Evolutionary conservation across 306 rosid genomes (phyloP), one percentile per base, ranked within the genome.

Genomic region (Sindora glabra): DNA sequence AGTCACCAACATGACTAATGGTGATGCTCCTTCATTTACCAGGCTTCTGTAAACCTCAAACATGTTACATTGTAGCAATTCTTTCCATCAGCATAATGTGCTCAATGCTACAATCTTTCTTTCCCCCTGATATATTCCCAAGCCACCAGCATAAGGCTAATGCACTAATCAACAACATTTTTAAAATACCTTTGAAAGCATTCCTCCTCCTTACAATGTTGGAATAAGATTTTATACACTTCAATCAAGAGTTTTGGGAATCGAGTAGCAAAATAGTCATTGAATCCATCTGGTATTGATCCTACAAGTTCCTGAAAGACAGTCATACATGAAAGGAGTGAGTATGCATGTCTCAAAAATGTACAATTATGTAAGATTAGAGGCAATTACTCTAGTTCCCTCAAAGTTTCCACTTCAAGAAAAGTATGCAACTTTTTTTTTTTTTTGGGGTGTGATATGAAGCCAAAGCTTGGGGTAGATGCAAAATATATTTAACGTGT

Each of bases 201-300:
- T 24, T 39, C 63, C 33, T 68, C 83, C 47, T 46, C 66, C 60
- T 48, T 46, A 67, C 78, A 71, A 62, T 46, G 46, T 39, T 14
- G 36, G 57, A 45, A 48, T 19, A 63, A 24, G 24, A 74, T 62
- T 24, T 45, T 66, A 24, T 63, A 66, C 5, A 79, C 75, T 71
- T 71, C 74, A 2, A 77, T 71, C n/a, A 72, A 38, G 16, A 77
- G 74, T 37, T 37, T 71, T 2, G 82, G 82, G 30, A 71, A 77
- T 25, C 82, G 74, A 23, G 54, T 62, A 4, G 71, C 56, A 58
- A 77, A 79, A 59, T 74, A 79, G 23, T 42, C 25, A 26, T 77
- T 62, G 8, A 67, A 77, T 12, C 72, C 77, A 36, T 66, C 75
- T 22, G 79, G 76, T 48, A 62, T 59, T 18, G 75, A 49, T 33